A percentile compares a stretch with the other conserved stretches of the same genome.
These are phyloP conservation scores for Gonium pectorale DNA, from an alignment of 139 green algal genomes.

Conservation along the genomic window DNA sequence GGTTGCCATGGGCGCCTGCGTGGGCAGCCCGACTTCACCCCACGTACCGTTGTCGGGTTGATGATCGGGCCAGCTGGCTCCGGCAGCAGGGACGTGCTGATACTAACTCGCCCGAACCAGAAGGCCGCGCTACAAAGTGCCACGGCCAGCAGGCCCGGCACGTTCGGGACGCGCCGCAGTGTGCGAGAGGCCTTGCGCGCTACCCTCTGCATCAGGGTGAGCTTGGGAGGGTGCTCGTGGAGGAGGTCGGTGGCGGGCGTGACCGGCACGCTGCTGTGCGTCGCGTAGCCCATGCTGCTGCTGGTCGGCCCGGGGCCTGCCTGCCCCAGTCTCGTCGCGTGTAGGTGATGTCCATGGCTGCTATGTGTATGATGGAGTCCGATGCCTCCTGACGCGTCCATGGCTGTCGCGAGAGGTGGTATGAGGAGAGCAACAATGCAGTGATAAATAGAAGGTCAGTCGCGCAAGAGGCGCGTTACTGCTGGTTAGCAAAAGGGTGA, in stretches of 20 bases:
- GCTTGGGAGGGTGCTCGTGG: conserved; percentile 13
- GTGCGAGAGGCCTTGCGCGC: not conserved
- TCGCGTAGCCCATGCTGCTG: no score
- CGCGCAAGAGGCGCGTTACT: no score
- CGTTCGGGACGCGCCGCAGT: conserved; percentile 12
- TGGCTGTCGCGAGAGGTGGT: no score
- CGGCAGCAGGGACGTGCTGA: not conserved
- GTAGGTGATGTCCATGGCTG: conserved; percentile 15
- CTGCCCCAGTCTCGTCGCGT: no score
- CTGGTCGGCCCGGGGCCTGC: no score
- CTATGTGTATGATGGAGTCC: conserved; percentile 21
- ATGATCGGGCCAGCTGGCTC: not conserved
- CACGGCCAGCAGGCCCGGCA: conserved; percentile 15
- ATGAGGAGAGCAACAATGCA: no score
- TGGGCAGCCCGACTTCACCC: no score
- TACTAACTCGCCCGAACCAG: conserved; percentile 17
- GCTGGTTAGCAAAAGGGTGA: no score
- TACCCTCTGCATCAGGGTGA: not conserved
- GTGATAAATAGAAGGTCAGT: no score
- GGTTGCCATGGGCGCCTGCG: no score
- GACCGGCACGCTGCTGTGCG: conserved; percentile 13
- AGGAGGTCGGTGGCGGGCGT: not conserved
- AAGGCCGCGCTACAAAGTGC: conserved; percentile 25
- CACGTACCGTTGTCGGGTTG: not conserved
- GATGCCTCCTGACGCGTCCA: no score